phyloP scores from a whole-genome alignment of 2,329 filamentous ascomycete species.

The Dactylellina leptospora region DNA sequence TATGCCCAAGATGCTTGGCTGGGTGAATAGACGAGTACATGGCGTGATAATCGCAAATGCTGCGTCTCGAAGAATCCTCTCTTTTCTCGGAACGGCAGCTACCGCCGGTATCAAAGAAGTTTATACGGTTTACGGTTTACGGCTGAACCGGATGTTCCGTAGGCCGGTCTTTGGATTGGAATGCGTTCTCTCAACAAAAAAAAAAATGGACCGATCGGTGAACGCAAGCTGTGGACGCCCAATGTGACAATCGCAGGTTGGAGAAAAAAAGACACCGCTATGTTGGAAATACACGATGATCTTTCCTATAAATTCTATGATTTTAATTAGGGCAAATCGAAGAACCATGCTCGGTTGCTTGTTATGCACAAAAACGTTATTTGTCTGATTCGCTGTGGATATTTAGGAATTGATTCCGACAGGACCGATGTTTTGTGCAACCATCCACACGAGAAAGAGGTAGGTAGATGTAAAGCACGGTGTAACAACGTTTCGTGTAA shows the following conservation, averaged over 20 bases:
- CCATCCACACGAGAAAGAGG: background rate
- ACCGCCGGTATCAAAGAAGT: slow-evolving; percentile 16
- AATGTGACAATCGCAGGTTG: no score
- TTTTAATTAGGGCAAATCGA: no score
- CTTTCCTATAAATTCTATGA: no score
- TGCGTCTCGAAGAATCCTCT: background rate
- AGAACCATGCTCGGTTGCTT: background rate
- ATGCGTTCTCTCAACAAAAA: slow-evolving; percentile 14
- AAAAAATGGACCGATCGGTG: background rate
- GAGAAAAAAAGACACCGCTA: no score
- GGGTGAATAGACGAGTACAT: slow-evolving; percentile 27
- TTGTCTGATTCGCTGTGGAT: background rate
- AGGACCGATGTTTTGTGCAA: slow-evolving; percentile 48
- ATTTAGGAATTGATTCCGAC: slow-evolving; percentile 40
- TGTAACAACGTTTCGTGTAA: no score
- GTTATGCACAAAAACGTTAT: background rate
- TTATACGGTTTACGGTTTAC: no score
- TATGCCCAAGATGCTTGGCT: no score
- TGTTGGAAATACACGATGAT: no score
- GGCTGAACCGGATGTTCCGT: slow-evolving; percentile 39
- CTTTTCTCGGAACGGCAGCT: slow-evolving; percentile 53
- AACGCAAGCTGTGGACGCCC: no score
- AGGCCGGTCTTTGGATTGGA: slow-evolving; percentile 7
- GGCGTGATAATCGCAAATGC: slow-evolving; percentile 51
- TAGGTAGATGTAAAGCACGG: no score